These are phyloP conservation scores for Neonectria punicea DNA, from an alignment of 2,329 filamentous ascomycete genomes.

Conservation along the genomic window DNA sequence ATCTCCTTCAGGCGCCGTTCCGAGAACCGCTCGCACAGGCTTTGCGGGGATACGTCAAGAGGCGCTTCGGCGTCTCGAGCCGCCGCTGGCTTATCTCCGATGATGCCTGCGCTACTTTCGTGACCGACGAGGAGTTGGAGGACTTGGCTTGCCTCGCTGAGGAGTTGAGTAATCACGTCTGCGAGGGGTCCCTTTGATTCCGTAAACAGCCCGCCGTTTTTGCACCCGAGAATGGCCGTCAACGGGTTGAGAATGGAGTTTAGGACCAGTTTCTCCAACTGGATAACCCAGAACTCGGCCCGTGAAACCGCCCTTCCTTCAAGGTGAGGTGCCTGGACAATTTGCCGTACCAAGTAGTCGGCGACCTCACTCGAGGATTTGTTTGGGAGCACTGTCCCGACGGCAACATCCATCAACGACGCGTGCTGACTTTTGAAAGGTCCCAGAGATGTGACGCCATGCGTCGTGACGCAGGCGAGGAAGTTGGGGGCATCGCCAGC, in stretches of 20 bases:
- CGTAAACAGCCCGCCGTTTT: conserved; percentile 80
- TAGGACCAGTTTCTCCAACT: conserved; percentile 87
- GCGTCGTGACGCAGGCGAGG: conserved; percentile 72
- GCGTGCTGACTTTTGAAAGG: conserved; percentile 64
- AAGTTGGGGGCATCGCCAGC: conserved; percentile 68
- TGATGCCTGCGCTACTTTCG: conserved; percentile 55
- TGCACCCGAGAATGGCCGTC: conserved; percentile 79
- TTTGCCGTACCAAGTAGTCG: conserved; percentile 54
- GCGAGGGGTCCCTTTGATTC: conserved; percentile 62
- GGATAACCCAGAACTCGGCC: conserved; percentile 64
- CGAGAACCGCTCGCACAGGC: conserved; percentile 55
- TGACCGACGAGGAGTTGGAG: conserved; percentile 75
- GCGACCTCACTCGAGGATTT: conserved; percentile 23
- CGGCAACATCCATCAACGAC: conserved; percentile 57
- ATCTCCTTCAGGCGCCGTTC: conserved; percentile 53
- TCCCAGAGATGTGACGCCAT: conserved; percentile 63
- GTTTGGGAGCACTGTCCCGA: conserved; percentile 59
- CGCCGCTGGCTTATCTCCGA: conserved; percentile 36
- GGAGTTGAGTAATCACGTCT: conserved; percentile 72
- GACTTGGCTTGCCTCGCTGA: conserved; percentile 80
- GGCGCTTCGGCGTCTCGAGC: conserved; percentile 6
- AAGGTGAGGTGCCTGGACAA: conserved; percentile 57
- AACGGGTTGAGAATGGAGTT: conserved; percentile 87
- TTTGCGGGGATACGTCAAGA: conserved; percentile 29
- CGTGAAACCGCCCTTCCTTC: conserved; percentile 52